These are phyloP conservation scores for Miscanthus lutarioriparius DNA, from an alignment of 176 grass and related monocot species.

Conservation along the genomic window DNA sequence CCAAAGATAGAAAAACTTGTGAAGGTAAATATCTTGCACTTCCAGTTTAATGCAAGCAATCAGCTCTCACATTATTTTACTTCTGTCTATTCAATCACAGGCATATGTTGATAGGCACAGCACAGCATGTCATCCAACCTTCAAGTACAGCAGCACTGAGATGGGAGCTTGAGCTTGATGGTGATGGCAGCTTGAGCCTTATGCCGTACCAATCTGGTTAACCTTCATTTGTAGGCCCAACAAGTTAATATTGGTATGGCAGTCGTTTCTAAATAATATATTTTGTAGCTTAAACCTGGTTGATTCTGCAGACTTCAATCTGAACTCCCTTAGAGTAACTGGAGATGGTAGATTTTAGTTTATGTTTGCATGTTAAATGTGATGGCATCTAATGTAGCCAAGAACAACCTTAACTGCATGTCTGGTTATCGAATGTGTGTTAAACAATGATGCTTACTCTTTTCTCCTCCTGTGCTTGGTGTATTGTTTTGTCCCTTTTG, in stretches of 20 bases:
- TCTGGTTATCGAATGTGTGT: constrained; percentile 27
- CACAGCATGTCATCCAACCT: constrained; percentile 21
- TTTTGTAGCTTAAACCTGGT: constrained; percentile 38
- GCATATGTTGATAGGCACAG: constrained; percentile 51
- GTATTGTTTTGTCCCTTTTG: not conserved
- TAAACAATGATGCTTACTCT: constrained; percentile 9
- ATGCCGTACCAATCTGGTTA: constrained; percentile 6
- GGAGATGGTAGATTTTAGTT: constrained; percentile 26
- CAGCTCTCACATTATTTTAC: constrained; percentile 26
- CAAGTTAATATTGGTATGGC: constrained; percentile 28
- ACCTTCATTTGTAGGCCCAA: constrained; percentile 21
- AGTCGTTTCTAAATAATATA: constrained; percentile 41
- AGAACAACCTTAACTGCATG: constrained; percentile 14
- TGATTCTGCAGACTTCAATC: constrained; percentile 33
- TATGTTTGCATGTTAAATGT: constrained; percentile 37
- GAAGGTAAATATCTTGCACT: constrained; percentile 50
- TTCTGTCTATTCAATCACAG: constrained; percentile 36
- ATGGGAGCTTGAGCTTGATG: constrained; percentile 25
- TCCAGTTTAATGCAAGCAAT: constrained; percentile 15
- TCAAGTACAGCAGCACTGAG: constrained; percentile 12
- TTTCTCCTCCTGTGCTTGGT: not conserved
- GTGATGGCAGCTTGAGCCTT: constrained; percentile 17
- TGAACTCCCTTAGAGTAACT: constrained; percentile 24
- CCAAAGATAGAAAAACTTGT: constrained; percentile 65
- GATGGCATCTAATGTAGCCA: constrained; percentile 26